These are phyloP conservation scores for Fusarium anguioides DNA, from an alignment of 2,329 filamentous ascomycete genomes.

Conservation along the genomic window DNA sequence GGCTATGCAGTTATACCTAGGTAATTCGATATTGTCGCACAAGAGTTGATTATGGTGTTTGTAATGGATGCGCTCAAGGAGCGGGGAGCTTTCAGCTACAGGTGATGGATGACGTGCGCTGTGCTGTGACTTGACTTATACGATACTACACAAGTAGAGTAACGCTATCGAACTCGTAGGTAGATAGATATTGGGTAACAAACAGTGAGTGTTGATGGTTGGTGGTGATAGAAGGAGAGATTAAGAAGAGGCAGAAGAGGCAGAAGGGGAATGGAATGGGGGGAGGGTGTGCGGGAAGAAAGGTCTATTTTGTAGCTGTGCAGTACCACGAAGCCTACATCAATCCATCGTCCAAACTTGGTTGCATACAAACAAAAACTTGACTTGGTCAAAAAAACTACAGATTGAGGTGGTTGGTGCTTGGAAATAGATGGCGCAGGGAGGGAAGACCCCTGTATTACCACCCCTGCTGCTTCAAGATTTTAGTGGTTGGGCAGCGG, in stretches of 20 bases:
- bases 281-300: constrained; percentile 28
- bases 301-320: constrained; percentile 24
- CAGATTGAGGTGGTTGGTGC: constrained; percentile 35
- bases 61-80: constrained; percentile 6
- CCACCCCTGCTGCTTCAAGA: constrained; percentile 18
- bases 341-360: constrained; percentile 14
- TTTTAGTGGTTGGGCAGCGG: constrained; percentile 32
- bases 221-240: constrained; percentile 2
- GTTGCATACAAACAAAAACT: constrained; percentile 9
- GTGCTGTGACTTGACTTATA: constrained; percentile 23
- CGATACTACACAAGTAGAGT: neutral
- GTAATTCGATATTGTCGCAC: neutral
- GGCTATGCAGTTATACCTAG: neutral
- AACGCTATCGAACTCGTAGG: constrained; percentile 3
- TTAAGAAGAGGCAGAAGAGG: neutral
- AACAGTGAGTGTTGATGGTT: constrained; percentile 9
- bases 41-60: neutral
- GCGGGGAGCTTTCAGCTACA: neutral
- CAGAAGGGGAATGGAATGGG: neutral
- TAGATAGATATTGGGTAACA: neutral
- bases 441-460: constrained; percentile 29
- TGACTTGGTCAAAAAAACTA: constrained; percentile 2
- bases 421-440: constrained; percentile 38
- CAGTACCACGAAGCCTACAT: neutral
- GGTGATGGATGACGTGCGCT: constrained; percentile 13